Base-by-base conservation (phyloP, 768 basidiomycete species). In the Trametes villosa region DNA sequence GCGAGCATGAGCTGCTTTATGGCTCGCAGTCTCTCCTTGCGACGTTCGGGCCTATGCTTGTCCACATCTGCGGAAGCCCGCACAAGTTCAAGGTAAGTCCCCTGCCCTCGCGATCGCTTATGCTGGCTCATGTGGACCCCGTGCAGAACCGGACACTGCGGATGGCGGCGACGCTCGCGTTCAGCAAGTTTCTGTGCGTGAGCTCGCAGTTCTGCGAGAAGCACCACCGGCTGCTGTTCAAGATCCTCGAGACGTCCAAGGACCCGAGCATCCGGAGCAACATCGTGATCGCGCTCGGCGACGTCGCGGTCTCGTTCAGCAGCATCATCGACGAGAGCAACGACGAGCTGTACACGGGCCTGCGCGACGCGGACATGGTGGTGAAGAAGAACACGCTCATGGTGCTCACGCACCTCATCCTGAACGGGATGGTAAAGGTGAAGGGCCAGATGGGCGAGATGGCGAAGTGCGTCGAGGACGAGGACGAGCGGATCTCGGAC, bases 341-440 rank as follows among this genome's bases (percentile, higher is more conserved):
- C 76, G 91, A 94, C 67, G 91, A 95, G 67, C 80, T 99, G 2
- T 99, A 98, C 79, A 91, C 89, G 70, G 96, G 96, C 2, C 83
- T 98, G 34, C 89, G 92, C 12, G 97, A 99, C 72, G 78, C 78
- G 40, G 85, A 96, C 67, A 75, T 93, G 11, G 84, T 89, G 40
- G 96, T 99, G 64, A 99, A 98, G 86, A 98, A 98, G 82, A 98
- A 98, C 76, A 97, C 96, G 34, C 83, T 99, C 45, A 98, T 98
- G 96, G 97, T 98, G 30, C 81, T 98, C 57, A 96, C 95, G 12
- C 94, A 98, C 73, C 77, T 99, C 61, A 98, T 98, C 70, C 77
- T 99, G 62, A 98, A 98, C 68, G 96, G 96, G 2, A 98, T 98
- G 97, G 92, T 99, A 82, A 99, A 98, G 75, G 96, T 98, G 67